Evolutionary conservation across 345 rosid species (phyloP), one percentile per base, ranked within the genome.

Genomic region (Litchi chinensis): DNA sequence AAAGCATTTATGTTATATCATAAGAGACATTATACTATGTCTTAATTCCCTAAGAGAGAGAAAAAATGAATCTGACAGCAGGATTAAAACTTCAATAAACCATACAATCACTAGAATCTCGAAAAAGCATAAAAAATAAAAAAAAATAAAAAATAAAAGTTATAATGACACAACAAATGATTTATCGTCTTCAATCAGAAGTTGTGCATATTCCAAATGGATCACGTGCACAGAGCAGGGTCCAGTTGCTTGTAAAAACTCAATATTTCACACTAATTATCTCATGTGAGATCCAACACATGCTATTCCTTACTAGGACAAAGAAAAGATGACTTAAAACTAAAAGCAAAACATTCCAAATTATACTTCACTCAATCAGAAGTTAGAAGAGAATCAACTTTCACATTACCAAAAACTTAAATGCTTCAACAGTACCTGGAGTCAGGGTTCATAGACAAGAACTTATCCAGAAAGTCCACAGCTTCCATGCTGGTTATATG

Each of bases 381-480:
- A 28, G 65, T 50, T 37, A 79, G 28, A 74, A 28, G 26, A 79
- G 21, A 50, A 44, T 63, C 41, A 37, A 50, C 65, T 52, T 60
- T 46, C 40, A 32, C 32, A 18, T 54, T 10, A 59, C 13, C 65
- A 72, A 24, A 39, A 59, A 32, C 39, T n/a, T n/a, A 74, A 83
- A 79, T 57, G 44, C 74, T 37, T 77, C 69, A 64, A 69, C 5
- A 59, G 54, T 87, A 96, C 99, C 98, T 91, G 57, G 89, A 28
- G 73, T 94, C 90, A 10, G 99, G 99, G 81, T 91, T 91, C 99
- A 94, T 96, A 63, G 91, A 86, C 26, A 88, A 88, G 87, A 90
- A 96, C 86, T 86, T 96, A 37, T 91, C 97, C 79, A 94, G 87
- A 83, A 91, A 90, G 74, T 86, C 91, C 77, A 93, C 54, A 7